phyloP scores from a whole-genome alignment of 768 basidiomycete genomes.

The Sistotremastrum niveocremeum region DNA sequence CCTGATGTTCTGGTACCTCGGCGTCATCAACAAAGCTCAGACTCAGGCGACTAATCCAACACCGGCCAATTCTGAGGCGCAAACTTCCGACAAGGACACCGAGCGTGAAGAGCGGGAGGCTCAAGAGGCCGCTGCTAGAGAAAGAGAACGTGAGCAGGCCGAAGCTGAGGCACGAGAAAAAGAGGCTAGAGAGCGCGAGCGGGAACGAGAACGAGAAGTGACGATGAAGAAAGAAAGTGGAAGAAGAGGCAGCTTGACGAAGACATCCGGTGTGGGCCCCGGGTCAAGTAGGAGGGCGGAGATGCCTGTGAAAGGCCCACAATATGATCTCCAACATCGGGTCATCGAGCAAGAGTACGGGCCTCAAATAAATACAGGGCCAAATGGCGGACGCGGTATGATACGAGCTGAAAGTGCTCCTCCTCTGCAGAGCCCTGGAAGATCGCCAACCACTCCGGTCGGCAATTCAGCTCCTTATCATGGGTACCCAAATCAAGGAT shows the following conservation, averaged over 20 bases:
- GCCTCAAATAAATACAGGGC: constrained; percentile 1
- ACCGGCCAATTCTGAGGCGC: constrained; percentile 16
- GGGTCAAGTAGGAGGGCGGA: constrained; percentile 54
- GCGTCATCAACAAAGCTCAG: constrained; percentile 89
- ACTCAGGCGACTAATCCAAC: constrained; percentile 26
- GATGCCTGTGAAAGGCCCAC: constrained; percentile 76
- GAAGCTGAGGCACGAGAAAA: constrained; percentile 20
- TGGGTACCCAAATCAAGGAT: constrained; percentile 6
- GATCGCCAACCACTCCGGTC: not conserved
- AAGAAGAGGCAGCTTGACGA: constrained; percentile 50
- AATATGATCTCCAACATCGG: constrained; percentile 89
- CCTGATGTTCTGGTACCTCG: constrained; percentile 98
- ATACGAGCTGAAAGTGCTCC: not conserved
- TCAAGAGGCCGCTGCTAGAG: constrained; percentile 28
- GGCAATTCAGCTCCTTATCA: constrained; percentile 2
- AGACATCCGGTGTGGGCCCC: constrained; percentile 34
- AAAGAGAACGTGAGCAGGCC: constrained; percentile 39
- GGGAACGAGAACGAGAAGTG: constrained; percentile 18
- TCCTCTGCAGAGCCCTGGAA: not conserved
- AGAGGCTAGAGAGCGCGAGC: constrained; percentile 13
- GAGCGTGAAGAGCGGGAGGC: constrained; percentile 28
- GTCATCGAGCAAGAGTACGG: constrained; percentile 85
- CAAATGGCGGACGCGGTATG: no score
- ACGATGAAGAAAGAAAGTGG: constrained; percentile 27
- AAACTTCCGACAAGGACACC: constrained; percentile 17